Percentiles rank a stretch among this genome's conserved stretches.
These are phyloP conservation scores for Avena insularis DNA, from an alignment of 176 grass and related monocot species.

Conservation along the genomic window DNA sequence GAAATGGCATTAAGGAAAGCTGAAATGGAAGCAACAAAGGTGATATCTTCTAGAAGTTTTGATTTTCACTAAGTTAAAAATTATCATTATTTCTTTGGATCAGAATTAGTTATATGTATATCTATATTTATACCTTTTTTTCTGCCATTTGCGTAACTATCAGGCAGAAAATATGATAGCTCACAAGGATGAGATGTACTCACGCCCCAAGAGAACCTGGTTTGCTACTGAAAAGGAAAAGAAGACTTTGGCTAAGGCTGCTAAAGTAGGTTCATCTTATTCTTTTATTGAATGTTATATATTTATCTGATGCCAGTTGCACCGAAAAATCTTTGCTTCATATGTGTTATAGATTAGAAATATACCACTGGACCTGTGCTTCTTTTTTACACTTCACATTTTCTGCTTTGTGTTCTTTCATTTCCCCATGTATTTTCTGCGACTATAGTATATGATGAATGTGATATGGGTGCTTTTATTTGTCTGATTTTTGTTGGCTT, in stretches of 20 bases:
- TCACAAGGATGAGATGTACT: conserved; percentile 93
- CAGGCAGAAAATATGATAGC: conserved; percentile 96
- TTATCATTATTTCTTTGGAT: conserved; percentile 9
- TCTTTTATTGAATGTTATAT: background rate
- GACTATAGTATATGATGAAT: background rate
- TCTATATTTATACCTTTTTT: conserved; percentile 2
- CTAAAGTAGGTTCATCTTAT: conserved; percentile 63
- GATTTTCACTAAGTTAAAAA: background rate
- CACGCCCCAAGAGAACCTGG: conserved; percentile 92
- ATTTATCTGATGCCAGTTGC: conserved; percentile 19
- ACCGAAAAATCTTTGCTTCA: background rate
- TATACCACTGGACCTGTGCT: background rate
- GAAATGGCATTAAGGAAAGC: conserved; percentile 82
- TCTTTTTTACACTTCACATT: background rate
- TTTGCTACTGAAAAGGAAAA: conserved; percentile 94
- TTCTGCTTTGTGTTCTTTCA: background rate
- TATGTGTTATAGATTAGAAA: background rate
- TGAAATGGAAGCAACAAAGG: conserved; percentile 95
- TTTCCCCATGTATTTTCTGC: background rate
- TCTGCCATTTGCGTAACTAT: conserved; percentile 24
- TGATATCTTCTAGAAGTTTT: conserved; percentile 38
- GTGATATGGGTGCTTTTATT: background rate
- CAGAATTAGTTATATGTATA: background rate
- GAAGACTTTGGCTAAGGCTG: conserved; percentile 71
- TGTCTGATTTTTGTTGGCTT: background rate